These are phyloP conservation scores for Bipolaris sorokiniana DNA, from an alignment of 2,329 filamentous ascomycete genomes.

Conservation along the genomic window DNA sequence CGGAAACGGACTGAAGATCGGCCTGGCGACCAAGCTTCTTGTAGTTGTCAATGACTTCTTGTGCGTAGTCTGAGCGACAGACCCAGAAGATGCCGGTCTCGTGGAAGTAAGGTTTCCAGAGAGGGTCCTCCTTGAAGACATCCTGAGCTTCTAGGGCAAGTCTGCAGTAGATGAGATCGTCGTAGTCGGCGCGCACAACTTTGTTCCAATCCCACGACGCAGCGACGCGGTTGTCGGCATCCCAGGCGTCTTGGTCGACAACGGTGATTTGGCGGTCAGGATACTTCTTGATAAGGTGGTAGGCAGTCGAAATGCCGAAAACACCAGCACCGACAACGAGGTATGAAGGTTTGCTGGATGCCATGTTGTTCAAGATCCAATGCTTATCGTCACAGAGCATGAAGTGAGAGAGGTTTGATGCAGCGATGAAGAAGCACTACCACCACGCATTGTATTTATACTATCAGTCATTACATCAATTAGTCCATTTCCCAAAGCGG, in stretches of 20 bases:
- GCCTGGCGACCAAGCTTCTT: slow-evolving; percentile 57
- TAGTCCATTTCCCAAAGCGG: slow-evolving; percentile 13
- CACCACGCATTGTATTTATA: slow-evolving; percentile 25
- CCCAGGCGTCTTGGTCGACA: slow-evolving; percentile 47
- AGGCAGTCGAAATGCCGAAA: slow-evolving; percentile 49
- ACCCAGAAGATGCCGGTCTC: slow-evolving; percentile 59
- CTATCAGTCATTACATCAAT: slow-evolving; percentile 16
- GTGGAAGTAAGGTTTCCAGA: slow-evolving; percentile 62
- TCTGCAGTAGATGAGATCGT: slow-evolving; percentile 66
- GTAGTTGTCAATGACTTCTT: slow-evolving; percentile 58
- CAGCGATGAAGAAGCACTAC: slow-evolving; percentile 14
- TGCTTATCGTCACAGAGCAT: slow-evolving; percentile 24
- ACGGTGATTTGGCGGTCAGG: slow-evolving; percentile 50
- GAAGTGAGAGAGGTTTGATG: slow-evolving; percentile 14
- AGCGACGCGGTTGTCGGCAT: slow-evolving; percentile 52
- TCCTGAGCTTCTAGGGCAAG: slow-evolving; percentile 71
- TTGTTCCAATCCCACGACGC: slow-evolving; percentile 79
- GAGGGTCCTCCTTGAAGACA: slow-evolving; percentile 63
- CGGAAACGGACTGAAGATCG: slow-evolving; percentile 54
- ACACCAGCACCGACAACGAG: slow-evolving; percentile 48
- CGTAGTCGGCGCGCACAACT: slow-evolving; percentile 72
- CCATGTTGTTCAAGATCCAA: slow-evolving; percentile 31
- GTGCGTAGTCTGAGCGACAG: slow-evolving; percentile 52
- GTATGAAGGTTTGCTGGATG: slow-evolving; percentile 38
- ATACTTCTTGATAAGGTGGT: slow-evolving; percentile 50